A percentile compares a stretch with the other conserved stretches of the same genome.
Evolutionary conservation across 768 basidiomycete genomes (phyloP).

Genomic region (Tremella mesenterica): DNA sequence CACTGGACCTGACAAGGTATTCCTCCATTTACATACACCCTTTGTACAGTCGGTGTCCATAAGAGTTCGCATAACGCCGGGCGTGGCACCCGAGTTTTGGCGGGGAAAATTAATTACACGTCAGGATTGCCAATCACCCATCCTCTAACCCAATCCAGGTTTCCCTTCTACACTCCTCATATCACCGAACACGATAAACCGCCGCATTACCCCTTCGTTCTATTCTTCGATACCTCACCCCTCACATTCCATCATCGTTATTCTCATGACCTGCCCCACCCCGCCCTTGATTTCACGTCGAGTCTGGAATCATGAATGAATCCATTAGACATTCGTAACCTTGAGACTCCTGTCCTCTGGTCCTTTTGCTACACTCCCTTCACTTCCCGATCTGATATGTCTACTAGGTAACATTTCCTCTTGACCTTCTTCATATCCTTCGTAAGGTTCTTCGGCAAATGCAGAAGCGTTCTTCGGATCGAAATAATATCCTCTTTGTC

Average conservation of each 20-base stretch:
- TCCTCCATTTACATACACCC: too few relatives aligned
- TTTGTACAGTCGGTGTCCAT: too few relatives aligned
- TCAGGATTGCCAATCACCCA: too few relatives aligned
- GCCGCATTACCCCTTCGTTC: too few relatives aligned
- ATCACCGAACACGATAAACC: too few relatives aligned
- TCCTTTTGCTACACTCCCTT: slow-evolving; percentile 25
- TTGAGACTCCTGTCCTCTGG: slow-evolving; percentile 21
- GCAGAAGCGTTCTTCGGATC: slow-evolving; percentile 29
- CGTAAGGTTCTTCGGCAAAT: slow-evolving; percentile 30
- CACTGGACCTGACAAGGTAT: too few relatives aligned
- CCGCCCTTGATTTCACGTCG: not conserved
- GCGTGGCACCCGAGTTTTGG: too few relatives aligned
- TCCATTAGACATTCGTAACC: slow-evolving; percentile 26
- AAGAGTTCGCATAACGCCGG: too few relatives aligned
- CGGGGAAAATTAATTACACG: too few relatives aligned
- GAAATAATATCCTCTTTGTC: slow-evolving; percentile 29
- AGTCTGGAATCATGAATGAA: not conserved
- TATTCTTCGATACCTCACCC: too few relatives aligned
- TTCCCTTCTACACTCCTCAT: too few relatives aligned
- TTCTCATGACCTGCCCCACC: not conserved
- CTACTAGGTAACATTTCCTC: slow-evolving; percentile 5
- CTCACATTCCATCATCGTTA: not conserved
- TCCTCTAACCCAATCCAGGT: too few relatives aligned
- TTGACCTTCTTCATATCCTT: slow-evolving; percentile 18
- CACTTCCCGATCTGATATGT: slow-evolving; percentile 19